These are phyloP conservation scores for Exophiala xenobiotica DNA, from an alignment of 2,329 filamentous ascomycete species.

Conservation along the genomic window DNA sequence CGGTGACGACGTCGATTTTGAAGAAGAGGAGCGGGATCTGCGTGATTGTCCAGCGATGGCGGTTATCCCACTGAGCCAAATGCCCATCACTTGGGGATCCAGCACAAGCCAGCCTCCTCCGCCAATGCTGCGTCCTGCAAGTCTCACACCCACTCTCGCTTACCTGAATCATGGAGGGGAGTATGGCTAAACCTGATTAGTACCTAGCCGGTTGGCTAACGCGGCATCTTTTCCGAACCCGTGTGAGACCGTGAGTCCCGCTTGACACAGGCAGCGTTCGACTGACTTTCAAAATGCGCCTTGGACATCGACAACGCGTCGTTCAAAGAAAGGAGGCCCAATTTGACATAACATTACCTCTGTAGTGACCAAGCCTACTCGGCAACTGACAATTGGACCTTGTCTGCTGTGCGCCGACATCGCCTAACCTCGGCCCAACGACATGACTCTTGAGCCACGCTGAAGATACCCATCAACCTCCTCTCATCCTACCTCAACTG, in stretches of 20 bases:
- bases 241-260: too few relatives aligned
- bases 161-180: background rate
- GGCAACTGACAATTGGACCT: too few relatives aligned
- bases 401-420: too few relatives aligned
- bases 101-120: too few relatives aligned
- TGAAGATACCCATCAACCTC: background rate
- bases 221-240: constrained; percentile 5
- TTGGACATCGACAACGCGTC: background rate
- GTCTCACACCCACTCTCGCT: background rate
- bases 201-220: background rate
- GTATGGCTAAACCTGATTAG: background rate
- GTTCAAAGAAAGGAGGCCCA: too few relatives aligned
- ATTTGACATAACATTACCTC: too few relatives aligned
- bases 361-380: too few relatives aligned
- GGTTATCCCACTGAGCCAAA: background rate
- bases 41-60: background rate
- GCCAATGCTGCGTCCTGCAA: too few relatives aligned
- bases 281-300: background rate
- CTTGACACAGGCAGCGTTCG: too few relatives aligned
- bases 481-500: background rate
- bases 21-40: background rate
- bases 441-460: background rate
- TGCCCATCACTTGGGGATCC: too few relatives aligned
- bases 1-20: background rate
- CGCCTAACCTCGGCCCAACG: background rate